Conservation (phyloP, 768 basidiomycete species). For the Galerina sulciceps region DNA sequence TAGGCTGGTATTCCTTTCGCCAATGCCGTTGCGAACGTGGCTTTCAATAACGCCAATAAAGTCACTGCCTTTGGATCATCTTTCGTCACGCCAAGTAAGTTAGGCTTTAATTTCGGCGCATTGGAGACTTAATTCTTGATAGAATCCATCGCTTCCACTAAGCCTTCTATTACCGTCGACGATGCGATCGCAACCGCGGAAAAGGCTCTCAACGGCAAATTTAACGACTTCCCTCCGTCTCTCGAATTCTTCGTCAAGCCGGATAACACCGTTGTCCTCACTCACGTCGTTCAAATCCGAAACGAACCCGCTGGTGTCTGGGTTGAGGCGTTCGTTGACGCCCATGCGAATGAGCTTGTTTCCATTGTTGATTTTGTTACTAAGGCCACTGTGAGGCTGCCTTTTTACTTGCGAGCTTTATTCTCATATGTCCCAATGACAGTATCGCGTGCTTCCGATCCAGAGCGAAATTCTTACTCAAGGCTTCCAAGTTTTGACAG, state of each 20-base stretch:
- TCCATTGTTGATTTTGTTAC: slow-evolving; percentile 60
- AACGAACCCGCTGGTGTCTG: slow-evolving; percentile 46
- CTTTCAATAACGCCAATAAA: slow-evolving; percentile 23
- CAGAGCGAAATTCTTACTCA: slow-evolving; percentile 8
- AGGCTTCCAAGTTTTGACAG: slow-evolving; percentile 40
- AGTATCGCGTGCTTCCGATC: slow-evolving; percentile 31
- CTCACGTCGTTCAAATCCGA: slow-evolving; percentile 44
- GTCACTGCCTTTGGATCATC: slow-evolving; percentile 24
- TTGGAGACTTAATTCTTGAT: not conserved
- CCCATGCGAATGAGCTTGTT: slow-evolving; percentile 56
- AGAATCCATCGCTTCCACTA: slow-evolving; percentile 39
- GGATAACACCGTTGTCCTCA: slow-evolving; percentile 43
- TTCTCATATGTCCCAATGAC: slow-evolving; percentile 21
- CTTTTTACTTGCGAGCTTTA: not conserved
- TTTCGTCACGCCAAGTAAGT: slow-evolving; percentile 23
- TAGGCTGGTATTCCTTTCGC: slow-evolving; percentile 35
- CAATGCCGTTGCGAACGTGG: slow-evolving; percentile 39
- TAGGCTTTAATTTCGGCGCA: not conserved
- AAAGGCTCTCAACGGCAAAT: slow-evolving; percentile 41
- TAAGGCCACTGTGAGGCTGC: slow-evolving; percentile 41
- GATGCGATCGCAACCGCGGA: slow-evolving; percentile 40
- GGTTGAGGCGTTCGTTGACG: slow-evolving; percentile 67
- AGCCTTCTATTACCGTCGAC: slow-evolving; percentile 39
- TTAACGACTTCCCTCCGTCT: slow-evolving; percentile 43
- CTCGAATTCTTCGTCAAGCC: slow-evolving; percentile 48